Percentiles rank a stretch among this genome's conserved stretches.
Evolutionary conservation across 352 stramenopile species (phyloP).

Genomic region (Phytophthora podocarpi): DNA sequence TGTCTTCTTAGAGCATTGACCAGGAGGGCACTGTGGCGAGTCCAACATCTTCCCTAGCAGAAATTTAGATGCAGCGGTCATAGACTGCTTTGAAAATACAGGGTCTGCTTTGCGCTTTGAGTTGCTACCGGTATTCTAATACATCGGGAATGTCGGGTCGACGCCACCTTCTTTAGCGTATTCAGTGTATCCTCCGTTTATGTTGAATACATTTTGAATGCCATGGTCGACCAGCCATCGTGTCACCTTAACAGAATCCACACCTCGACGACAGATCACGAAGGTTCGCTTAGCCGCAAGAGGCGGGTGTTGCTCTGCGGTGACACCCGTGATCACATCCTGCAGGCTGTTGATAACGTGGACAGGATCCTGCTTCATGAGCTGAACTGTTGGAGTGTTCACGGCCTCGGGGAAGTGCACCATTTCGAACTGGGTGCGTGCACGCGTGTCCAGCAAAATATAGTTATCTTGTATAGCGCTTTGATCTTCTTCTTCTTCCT

Average conservation of each 20-base stretch:
- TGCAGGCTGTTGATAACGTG: conserved; percentile 26
- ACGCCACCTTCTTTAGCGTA: conserved; percentile 49
- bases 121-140: conserved; percentile 37
- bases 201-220: conserved; percentile 52
- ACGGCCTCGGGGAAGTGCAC: conserved; percentile 73
- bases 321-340: not conserved
- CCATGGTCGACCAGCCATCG: conserved; percentile 58
- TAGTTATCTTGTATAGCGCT: conserved; percentile 23
- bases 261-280: conserved; percentile 82
- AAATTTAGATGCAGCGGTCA: conserved; percentile 31
- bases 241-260: conserved; percentile 70
- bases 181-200: conserved; percentile 74
- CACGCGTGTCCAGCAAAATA: conserved; percentile 65
- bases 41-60: conserved; percentile 11
- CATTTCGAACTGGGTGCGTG: conserved; percentile 71
- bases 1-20: conserved; percentile 24
- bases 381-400: conserved; percentile 60
- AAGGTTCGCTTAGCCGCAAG: conserved; percentile 22
- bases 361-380: conserved; percentile 39
- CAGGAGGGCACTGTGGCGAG: not conserved
- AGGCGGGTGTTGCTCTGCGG: not conserved
- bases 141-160: conserved; percentile 75
- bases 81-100: conserved; percentile 33
- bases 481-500: not conserved
- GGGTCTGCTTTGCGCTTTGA: conserved; percentile 1